A percentile compares a stretch with the other conserved stretches of the same genome.
Conservation (phyloP, 306 rosid genomes). For the Ormosia semicastrata region DNA sequence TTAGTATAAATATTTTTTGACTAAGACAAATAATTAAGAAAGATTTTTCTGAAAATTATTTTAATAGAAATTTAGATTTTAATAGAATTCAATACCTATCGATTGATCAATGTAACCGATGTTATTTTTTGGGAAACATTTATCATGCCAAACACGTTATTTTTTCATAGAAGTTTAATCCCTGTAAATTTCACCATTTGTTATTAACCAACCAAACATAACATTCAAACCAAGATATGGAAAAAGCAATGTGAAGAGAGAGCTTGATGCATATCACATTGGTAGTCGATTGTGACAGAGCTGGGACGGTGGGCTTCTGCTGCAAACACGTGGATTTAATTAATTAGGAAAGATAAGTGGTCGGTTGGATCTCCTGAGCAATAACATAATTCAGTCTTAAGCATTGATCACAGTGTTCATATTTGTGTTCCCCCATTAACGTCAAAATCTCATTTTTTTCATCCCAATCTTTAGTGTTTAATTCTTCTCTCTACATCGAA, state of each 20-base stretch:
- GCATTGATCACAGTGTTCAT: background rate
- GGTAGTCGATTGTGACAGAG: background rate
- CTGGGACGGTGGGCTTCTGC: constrained; percentile 11
- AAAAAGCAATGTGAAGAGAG: background rate
- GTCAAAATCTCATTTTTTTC: background rate
- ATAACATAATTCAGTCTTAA: background rate
- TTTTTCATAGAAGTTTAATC: background rate
- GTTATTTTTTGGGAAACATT: background rate
- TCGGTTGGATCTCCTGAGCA: constrained; percentile 5
- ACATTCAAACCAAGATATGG: background rate
- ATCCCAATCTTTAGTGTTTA: background rate
- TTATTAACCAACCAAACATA: background rate
- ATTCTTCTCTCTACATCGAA: background rate
- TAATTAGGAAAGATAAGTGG: background rate
- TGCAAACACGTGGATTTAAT: background rate
- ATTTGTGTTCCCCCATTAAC: background rate
- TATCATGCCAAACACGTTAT: background rate
- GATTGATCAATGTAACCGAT: too few species aligned
- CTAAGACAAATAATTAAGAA: background rate
- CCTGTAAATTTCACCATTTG: background rate
- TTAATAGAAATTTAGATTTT: background rate
- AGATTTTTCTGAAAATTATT: background rate
- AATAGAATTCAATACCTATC: too few species aligned
- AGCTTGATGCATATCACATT: background rate
- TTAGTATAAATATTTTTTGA: background rate